Evolutionary conservation across 805 yeast species (phyloP).

Genomic region (Myxozyma lipomycoides): DNA sequence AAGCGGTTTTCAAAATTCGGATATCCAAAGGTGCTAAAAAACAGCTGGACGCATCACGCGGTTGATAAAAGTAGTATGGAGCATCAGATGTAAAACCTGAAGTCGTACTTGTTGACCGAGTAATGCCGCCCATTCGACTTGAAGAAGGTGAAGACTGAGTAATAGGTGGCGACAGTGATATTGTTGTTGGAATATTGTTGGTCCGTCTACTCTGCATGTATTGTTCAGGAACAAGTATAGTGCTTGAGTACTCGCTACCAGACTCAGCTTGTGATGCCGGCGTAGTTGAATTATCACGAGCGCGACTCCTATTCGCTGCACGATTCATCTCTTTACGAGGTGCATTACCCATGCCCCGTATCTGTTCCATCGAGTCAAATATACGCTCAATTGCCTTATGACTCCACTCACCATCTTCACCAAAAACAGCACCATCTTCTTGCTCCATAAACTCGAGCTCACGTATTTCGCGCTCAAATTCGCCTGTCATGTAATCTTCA

Average conservation of each 20-base stretch:
- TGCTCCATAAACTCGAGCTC: constrained; percentile 50
- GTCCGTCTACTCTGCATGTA: background rate
- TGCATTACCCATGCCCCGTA: constrained; percentile 36
- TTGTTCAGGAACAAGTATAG: constrained; percentile 5
- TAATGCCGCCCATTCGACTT: constrained; percentile 1
- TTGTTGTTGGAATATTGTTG: constrained; percentile 3
- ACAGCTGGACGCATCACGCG: constrained; percentile 63
- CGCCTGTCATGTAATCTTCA: constrained; percentile 47
- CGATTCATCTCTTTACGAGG: background rate
- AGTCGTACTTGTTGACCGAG: constrained; percentile 2
- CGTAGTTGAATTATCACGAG: constrained; percentile 1
- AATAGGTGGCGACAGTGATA: constrained; percentile 2
- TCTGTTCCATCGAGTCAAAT: constrained; percentile 43
- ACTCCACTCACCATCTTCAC: constrained; percentile 55
- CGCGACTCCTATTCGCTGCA: constrained; percentile 8
- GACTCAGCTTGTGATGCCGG: background rate
- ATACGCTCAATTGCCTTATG: constrained; percentile 55
- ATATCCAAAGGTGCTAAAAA: constrained; percentile 78
- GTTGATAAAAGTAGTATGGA: constrained; percentile 72
- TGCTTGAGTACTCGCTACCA: background rate
- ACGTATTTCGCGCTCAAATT: constrained; percentile 57
- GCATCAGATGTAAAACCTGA: constrained; percentile 15
- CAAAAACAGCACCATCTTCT: constrained; percentile 56
- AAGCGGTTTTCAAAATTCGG: constrained; percentile 61
- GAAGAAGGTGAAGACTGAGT: constrained; percentile 1